Conservation (phyloP, 768 basidiomycete species). For the Lentinula sp. region DNA sequence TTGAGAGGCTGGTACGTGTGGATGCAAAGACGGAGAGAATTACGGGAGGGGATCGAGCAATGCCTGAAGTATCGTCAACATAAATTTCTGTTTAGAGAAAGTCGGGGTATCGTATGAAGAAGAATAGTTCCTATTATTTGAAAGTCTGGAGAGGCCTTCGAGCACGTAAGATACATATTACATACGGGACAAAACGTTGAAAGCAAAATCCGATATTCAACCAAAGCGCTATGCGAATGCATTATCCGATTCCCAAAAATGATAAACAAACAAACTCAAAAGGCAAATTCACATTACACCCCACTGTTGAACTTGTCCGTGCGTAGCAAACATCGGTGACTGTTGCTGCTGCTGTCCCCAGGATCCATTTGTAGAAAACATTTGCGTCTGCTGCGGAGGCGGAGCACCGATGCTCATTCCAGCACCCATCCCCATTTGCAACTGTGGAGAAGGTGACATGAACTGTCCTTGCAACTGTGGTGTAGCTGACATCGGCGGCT, state of each 20-base stretch:
- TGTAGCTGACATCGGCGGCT: slow-evolving; percentile 18
- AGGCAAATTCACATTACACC: slow-evolving; percentile 25
- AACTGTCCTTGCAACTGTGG: slow-evolving; percentile 22
- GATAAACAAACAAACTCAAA: neutral
- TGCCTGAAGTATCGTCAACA: neutral
- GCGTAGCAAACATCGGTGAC: slow-evolving; percentile 8
- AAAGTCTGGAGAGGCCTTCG: neutral
- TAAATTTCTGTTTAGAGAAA: too few relatives aligned
- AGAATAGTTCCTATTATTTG: neutral
- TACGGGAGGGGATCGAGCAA: slow-evolving; percentile 7
- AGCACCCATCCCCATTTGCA: neutral
- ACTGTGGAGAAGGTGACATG: slow-evolving; percentile 23
- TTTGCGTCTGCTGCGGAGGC: slow-evolving; percentile 14
- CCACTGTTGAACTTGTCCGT: slow-evolving; percentile 22
- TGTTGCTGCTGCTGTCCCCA: slow-evolving; percentile 8
- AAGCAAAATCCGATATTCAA: neutral
- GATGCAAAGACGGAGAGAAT: slow-evolving; percentile 7
- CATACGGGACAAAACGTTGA: neutral
- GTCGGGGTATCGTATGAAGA: neutral
- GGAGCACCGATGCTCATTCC: neutral
- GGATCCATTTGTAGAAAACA: slow-evolving; percentile 7
- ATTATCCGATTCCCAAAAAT: neutral
- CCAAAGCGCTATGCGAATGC: neutral
- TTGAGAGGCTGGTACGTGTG: slow-evolving; percentile 1
- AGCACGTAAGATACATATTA: neutral